A percentile compares a stretch with the other conserved stretches of the same genome.
phyloP scores from a whole-genome alignment of 164 flowering plant species.

The Dillenia turbinata region DNA sequence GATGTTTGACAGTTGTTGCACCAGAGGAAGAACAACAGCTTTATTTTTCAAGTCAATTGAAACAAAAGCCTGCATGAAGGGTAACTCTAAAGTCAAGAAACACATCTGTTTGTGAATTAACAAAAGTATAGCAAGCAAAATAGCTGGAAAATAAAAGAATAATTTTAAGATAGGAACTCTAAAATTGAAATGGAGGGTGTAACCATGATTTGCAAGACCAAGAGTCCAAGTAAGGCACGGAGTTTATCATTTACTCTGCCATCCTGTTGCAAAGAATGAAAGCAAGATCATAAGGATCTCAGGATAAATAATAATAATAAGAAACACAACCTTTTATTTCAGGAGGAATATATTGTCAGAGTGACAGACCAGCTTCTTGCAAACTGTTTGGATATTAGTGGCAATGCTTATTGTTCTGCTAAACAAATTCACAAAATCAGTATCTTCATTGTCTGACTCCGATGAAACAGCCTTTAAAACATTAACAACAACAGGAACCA shows the following conservation, averaged over 20 bases:
- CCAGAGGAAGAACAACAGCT: constrained; percentile 25
- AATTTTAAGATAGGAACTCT: not conserved
- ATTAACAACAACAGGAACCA: constrained; percentile 28
- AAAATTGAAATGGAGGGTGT: constrained; percentile 7
- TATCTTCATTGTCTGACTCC: constrained; percentile 34
- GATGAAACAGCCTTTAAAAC: constrained; percentile 28
- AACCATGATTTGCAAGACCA: constrained; percentile 72
- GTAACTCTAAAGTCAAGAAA: not conserved
- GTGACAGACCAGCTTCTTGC: constrained; percentile 56
- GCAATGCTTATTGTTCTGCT: constrained; percentile 50
- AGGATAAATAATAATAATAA: not conserved
- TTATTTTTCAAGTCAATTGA: constrained; percentile 32
- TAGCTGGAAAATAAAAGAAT: not conserved
- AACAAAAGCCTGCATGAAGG: constrained; percentile 50
- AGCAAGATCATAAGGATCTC: constrained; percentile 7
- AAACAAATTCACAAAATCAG: constrained; percentile 33
- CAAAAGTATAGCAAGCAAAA: not conserved
- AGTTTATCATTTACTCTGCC: constrained; percentile 42
- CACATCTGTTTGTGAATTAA: not conserved
- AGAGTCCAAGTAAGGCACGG: constrained; percentile 65
- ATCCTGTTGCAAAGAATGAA: constrained; percentile 41
- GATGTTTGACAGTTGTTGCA: constrained; percentile 41
- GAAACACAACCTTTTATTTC: constrained; percentile 6
- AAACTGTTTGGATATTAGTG: constrained; percentile 45
- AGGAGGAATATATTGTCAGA: constrained; percentile 2